Evolutionary conservation across 225 moss, liverwort and hornwort species (phyloP).

Genomic region (Sphagnum contortum): DNA sequence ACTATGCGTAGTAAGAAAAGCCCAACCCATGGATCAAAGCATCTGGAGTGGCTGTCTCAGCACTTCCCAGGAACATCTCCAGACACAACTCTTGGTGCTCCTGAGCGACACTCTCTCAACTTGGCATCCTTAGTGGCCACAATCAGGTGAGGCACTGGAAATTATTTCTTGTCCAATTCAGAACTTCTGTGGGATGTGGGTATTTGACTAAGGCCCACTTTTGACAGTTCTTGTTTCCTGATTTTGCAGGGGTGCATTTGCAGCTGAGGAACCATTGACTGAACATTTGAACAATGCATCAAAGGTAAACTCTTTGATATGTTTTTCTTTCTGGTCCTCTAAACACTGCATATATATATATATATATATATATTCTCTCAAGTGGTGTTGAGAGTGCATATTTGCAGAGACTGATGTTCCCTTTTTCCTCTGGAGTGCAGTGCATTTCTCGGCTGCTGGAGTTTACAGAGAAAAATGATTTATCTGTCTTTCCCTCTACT

Average conservation of each 20-base stretch:
- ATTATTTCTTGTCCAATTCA: too few relatives aligned
- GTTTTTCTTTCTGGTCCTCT: too few relatives aligned
- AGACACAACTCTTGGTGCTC: constrained; percentile 45
- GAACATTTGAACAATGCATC: constrained; percentile 48
- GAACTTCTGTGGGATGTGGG: too few relatives aligned
- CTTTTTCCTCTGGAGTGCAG: constrained; percentile 33
- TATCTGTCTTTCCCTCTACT: constrained; percentile 46
- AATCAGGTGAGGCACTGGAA: constrained; percentile 40
- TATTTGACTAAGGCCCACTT: too few relatives aligned
- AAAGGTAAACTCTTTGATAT: constrained; percentile 20
- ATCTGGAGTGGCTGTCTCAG: constrained; percentile 34
- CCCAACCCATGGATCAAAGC: constrained; percentile 36
- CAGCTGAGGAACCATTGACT: constrained; percentile 38
- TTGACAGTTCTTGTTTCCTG: constrained; percentile 11
- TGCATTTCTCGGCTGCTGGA: constrained; percentile 56
- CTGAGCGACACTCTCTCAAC: constrained; percentile 43
- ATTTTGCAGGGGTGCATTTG: constrained; percentile 58
- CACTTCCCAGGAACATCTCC: constrained; percentile 25
- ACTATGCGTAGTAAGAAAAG: constrained; percentile 45
- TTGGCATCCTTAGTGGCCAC: constrained; percentile 51
- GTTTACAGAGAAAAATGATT: constrained; percentile 60
- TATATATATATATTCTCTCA: too few relatives aligned
- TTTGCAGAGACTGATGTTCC: too few relatives aligned
- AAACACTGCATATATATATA: too few relatives aligned
- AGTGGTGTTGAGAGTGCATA: too few relatives aligned